Conservation (phyloP, 345 rosid genomes). For the Hibiscus mutabilis region DNA sequence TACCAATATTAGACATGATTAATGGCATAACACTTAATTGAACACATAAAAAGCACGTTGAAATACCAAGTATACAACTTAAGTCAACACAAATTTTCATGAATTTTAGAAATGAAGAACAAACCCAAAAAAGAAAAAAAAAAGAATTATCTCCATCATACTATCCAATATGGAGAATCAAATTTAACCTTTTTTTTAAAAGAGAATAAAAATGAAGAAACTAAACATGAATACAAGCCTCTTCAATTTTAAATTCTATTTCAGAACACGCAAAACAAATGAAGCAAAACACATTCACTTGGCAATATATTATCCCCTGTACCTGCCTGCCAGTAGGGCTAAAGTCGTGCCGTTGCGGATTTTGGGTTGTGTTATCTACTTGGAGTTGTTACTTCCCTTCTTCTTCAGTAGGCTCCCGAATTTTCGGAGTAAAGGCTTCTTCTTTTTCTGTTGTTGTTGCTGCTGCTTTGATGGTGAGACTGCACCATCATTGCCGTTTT, state of each 20-base stretch:
- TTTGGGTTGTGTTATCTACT: slow-evolving; percentile 26
- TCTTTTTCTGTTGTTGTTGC: slow-evolving; percentile 63
- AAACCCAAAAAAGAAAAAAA: not conserved
- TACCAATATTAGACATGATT: too few species aligned
- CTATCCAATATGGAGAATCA: slow-evolving; percentile 19
- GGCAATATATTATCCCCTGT: slow-evolving; percentile 22
- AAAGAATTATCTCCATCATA: slow-evolving; percentile 23
- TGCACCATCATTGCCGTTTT: slow-evolving; percentile 41
- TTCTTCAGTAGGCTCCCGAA: slow-evolving; percentile 92
- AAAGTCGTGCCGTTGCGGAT: slow-evolving; percentile 15
- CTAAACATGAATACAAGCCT: slow-evolving; percentile 33
- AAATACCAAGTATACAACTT: slow-evolving; percentile 13
- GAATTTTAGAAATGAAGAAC: not conserved
- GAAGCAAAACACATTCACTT: slow-evolving; percentile 30
- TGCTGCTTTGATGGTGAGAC: slow-evolving; percentile 45
- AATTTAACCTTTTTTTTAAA: slow-evolving; percentile 5
- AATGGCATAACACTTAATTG: slow-evolving; percentile 6
- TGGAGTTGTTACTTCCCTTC: slow-evolving; percentile 61
- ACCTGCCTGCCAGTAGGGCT: slow-evolving; percentile 26
- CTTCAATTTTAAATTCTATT: slow-evolving; percentile 28
- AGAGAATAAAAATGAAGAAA: not conserved
- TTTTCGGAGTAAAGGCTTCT: slow-evolving; percentile 81
- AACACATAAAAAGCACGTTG: slow-evolving; percentile 10
- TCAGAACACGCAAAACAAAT: slow-evolving; percentile 20
- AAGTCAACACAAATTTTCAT: slow-evolving; percentile 20